Base-by-base conservation (phyloP, 805 yeast genomes). In the Maudiozyma saulgeensis region DNA sequence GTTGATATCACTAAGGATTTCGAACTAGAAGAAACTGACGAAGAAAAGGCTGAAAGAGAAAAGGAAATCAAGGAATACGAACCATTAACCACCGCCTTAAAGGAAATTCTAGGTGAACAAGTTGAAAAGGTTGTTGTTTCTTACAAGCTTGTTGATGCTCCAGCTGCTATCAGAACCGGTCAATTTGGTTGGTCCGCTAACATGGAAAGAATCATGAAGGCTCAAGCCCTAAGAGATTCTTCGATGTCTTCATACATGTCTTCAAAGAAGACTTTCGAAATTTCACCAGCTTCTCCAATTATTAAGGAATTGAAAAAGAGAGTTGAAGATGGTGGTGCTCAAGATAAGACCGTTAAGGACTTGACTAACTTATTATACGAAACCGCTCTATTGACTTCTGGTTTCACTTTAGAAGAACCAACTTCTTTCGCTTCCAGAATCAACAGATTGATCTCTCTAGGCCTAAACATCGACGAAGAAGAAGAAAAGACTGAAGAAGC, bases 191-290 rank as follows among this genome's bases (percentile, higher is more conserved):
- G 99, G 99, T 93, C 99, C 61, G 99, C 99, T 68, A 93, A 93
- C 81, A 93, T 93, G 99, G 99, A 93, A 81, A 91, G 99, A 85
- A 93, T 93, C 81, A 93, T 93, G 99, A 93, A 93, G 81, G 99
- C 99, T 55, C 99, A 93, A 80, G 99, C 99, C 64, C 79, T 93
- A 67, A 89, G 98, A 79, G 99, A 93, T 74, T 87, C 96, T 63
- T 80, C 96, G 63, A 93, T 93, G 99, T 89, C 98, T 41, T 82
- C 96, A 56, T 93, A 93, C 93, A 93, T 93, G 99, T 85, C 98
- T 45, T 93, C 99, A 50, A 93, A 93, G 89, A 93, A 93, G 84
- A 93, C 93, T 68, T 88, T 93, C 66, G 99, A 93, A 81, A 89
- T 93, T 62, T 91, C 98, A 66, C 97, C 99, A 76, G 84, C 80